Percentiles rank a stretch among this genome's conserved stretches.
Conservation (phyloP, 306 rosid species). For the Cicer cuneatum region DNA sequence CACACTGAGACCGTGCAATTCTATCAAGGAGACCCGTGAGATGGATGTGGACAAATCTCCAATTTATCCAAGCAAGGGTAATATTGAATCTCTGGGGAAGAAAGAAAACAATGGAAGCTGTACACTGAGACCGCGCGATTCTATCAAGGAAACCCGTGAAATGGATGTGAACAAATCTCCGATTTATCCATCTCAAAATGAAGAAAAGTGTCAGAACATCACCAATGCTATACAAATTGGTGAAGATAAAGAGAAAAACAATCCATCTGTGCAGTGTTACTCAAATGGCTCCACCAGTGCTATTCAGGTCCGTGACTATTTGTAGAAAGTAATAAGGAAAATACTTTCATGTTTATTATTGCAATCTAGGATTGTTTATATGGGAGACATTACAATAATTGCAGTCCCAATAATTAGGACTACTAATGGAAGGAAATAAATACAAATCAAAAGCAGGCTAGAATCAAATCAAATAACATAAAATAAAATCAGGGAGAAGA, state of each 20-base stretch:
- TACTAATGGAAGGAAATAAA: too few relatives aligned
- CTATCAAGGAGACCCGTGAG: slow-evolving; percentile 39
- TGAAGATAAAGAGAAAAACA: slow-evolving; percentile 41
- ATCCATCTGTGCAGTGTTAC: slow-evolving; percentile 38
- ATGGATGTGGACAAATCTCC: slow-evolving; percentile 42
- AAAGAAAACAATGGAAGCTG: slow-evolving; percentile 41
- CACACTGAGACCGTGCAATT: slow-evolving; percentile 20
- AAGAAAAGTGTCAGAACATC: slow-evolving; percentile 40
- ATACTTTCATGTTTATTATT: neutral
- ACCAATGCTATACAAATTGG: slow-evolving; percentile 40
- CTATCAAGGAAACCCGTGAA: slow-evolving; percentile 38
- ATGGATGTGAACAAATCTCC: slow-evolving; percentile 43
- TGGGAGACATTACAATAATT: neutral
- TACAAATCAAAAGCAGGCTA: too few relatives aligned
- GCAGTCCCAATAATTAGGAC: too few relatives aligned
- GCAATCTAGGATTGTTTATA: neutral
- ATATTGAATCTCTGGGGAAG: slow-evolving; percentile 38
- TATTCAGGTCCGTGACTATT: slow-evolving; percentile 48
- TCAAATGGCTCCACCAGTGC: slow-evolving; percentile 50
- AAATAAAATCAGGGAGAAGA: too few relatives aligned
- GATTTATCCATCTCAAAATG: slow-evolving; percentile 39
- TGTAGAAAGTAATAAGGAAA: neutral
- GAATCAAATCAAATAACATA: too few relatives aligned
- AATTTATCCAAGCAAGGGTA: slow-evolving; percentile 26
- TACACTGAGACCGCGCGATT: slow-evolving; percentile 18